phyloP scores from a whole-genome alignment of 2,329 filamentous ascomycete species.

The Fusarium coffeatum region DNA sequence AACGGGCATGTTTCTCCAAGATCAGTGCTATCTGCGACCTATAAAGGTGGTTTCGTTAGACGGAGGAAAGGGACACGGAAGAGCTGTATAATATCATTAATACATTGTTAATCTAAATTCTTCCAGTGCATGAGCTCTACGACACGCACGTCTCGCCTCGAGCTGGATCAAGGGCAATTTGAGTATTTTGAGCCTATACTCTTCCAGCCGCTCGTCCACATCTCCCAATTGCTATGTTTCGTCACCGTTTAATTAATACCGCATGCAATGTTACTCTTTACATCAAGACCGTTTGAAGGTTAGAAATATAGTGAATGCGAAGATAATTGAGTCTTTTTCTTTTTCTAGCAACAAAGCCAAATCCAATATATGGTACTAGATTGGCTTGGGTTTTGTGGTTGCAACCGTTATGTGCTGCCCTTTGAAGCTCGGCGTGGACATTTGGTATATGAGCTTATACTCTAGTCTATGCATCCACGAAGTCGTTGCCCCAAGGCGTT shows the following conservation, averaged over 20 bases:
- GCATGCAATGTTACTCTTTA: neutral
- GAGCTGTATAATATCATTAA: slow-evolving; percentile 37
- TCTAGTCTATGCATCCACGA: slow-evolving; percentile 67
- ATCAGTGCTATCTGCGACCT: slow-evolving; percentile 1
- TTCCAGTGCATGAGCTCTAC: neutral
- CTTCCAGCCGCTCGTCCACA: neutral
- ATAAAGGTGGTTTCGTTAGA: slow-evolving; percentile 27
- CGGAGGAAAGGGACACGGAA: slow-evolving; percentile 3
- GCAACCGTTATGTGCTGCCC: slow-evolving; percentile 60
- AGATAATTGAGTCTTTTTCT: neutral
- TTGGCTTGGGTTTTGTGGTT: slow-evolving; percentile 89
- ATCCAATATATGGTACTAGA: slow-evolving; percentile 50
- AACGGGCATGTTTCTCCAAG: slow-evolving; percentile 18
- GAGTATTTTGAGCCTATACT: neutral
- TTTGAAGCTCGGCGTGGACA: slow-evolving; percentile 68
- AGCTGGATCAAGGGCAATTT: neutral
- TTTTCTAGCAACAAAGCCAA: neutral
- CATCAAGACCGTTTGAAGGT: neutral
- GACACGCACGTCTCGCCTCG: neutral
- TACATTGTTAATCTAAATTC: slow-evolving; percentile 19
- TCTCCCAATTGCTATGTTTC: neutral
- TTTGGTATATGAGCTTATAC: slow-evolving; percentile 63
- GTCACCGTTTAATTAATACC: neutral
- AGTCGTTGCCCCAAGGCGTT: slow-evolving; percentile 60
- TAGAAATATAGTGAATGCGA: neutral